Evolutionary conservation across 148 eudicot species (phyloP), one percentile per base, ranked within the genome.

Genomic region (Fagopyrum tataricum): DNA sequence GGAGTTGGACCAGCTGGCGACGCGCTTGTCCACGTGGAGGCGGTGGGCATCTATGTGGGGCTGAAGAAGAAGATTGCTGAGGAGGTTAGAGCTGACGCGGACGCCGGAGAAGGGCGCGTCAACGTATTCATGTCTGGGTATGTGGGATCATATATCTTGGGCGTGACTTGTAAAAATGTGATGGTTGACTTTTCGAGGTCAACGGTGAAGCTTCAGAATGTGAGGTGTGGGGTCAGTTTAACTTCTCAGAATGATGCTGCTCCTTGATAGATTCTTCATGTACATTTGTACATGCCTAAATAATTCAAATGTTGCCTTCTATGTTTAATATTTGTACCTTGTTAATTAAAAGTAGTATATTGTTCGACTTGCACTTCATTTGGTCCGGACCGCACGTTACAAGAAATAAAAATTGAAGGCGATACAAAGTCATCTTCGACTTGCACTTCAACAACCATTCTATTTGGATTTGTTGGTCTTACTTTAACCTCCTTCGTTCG

Each of bases 41-140:
- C 67, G 7, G 41, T 61, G 17, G 66, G 66, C 5, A 14, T 59
- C 12, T 26, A 1, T 31, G 62, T 56, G 62, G 62, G 31, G 31
- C 62, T 56, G 62, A 23, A 12, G 66, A 24, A 15, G 40, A 59
- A 59, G 66, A 59, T 59, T 40, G 67, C 67, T 2, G 67, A 59
- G 67, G 67, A 59, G 67, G 40, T 59, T 14, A 59, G 14, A 40
- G 67, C 40, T 2, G 67, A 59, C 17, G 67, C 24, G 41, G 67
- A 1, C 17, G 67, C 41, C 40, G 67, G 67, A 59, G 17, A 24
- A 17, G 67, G 67, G 67, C 39, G 15, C 40, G 67, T 59, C 14
- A 59, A 59, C 4, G 67, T 59, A 0, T 12, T 1, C 17, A 24
- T 59, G 67, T 23, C 67, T 0, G 67, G 67, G 7, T 26, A 9